Conservation (phyloP, 2,329 filamentous ascomycete species). For the Neocatenulostroma microsporum region DNA sequence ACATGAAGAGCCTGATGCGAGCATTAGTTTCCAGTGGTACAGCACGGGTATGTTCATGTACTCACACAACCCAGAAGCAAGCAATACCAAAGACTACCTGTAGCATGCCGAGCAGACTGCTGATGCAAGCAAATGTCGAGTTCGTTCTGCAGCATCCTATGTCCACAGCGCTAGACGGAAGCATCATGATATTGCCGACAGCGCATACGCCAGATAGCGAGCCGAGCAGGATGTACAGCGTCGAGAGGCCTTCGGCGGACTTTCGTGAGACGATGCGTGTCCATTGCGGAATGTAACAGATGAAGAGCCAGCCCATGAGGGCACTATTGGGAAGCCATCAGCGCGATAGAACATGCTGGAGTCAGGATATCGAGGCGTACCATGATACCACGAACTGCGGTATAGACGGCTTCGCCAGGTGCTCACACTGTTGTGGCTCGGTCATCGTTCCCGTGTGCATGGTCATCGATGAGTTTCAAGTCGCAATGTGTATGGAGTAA, state of each 20-base stretch:
- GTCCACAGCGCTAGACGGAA: slow-evolving; percentile 69
- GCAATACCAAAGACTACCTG: slow-evolving; percentile 84
- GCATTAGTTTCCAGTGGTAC: no score
- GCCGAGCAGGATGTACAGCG: slow-evolving; percentile 82
- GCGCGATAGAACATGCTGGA: slow-evolving; percentile 45
- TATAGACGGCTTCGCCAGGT: slow-evolving; percentile 12
- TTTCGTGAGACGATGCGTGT: slow-evolving; percentile 75
- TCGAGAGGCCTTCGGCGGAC: slow-evolving; percentile 85
- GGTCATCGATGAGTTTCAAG: no score
- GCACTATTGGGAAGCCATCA: no score
- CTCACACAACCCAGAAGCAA: slow-evolving; percentile 56
- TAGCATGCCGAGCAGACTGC: slow-evolving; percentile 74
- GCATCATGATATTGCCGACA: slow-evolving; percentile 78
- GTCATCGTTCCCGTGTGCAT: no score
- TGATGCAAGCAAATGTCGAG: slow-evolving; percentile 70
- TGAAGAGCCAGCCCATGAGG: slow-evolving; percentile 77
- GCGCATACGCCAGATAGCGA: slow-evolving; percentile 79
- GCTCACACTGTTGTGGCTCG: slow-evolving; percentile 13
- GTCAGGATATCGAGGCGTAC: slow-evolving; percentile 4
- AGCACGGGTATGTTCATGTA: no score
- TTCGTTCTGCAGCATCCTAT: slow-evolving; percentile 76
- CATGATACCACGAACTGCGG: slow-evolving; percentile 14
- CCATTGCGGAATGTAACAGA: slow-evolving; percentile 90
- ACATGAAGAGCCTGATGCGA: slow-evolving; percentile 64
- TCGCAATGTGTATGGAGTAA: no score